Evolutionary conservation across 2,329 filamentous ascomycete genomes (phyloP), one percentile per base, ranked within the genome.

Genomic region (Gliomastix tumulicola): DNA sequence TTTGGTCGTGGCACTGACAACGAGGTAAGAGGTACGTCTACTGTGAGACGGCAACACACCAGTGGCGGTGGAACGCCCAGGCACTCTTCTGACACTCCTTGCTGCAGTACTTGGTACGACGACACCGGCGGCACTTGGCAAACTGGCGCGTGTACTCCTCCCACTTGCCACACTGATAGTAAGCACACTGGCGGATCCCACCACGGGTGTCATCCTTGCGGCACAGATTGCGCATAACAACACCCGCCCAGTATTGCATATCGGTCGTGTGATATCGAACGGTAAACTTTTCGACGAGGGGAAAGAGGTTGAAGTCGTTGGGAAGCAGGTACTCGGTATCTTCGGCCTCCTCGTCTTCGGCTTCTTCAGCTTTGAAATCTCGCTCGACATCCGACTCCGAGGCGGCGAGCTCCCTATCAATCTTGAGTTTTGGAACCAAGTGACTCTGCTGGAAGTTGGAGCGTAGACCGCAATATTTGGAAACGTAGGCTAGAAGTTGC

Each of bases 211-310:
- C 92, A 57, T 98, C 92, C 65, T 98, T 98, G 45, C 92, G 86
- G 70, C 92, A 98, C 34, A 98, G 76, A 56, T 98, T 98, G 45
- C 92, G 79, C 92, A 98, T 98, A 32, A 98, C 92, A 13, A 98
- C 92, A 43, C 90, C 92, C 15, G 92, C 92, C 92, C 92, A 98
- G 66, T 98, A 98, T 60, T 96, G 90, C 92, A 98, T 98, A 56
- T 96, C 89, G 41, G 88, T 86, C 45, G 86, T 88, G 62, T 96
- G 88, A 55, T 96, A 88, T 45, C 92, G 81, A 21, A 96, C 87
- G 5, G 92, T 98, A 57, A 97, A 98, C 60, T 96, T 97, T 62
- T 98, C 92, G 33, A 98, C 92, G 23, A 98, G 70, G 3, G 92
- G 92, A 63, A 98, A 98, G 47, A 98, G 94, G 62, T 98, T 98